Base-by-base conservation (phyloP, 345 rosid genomes). In the Acer saccharum region DNA sequence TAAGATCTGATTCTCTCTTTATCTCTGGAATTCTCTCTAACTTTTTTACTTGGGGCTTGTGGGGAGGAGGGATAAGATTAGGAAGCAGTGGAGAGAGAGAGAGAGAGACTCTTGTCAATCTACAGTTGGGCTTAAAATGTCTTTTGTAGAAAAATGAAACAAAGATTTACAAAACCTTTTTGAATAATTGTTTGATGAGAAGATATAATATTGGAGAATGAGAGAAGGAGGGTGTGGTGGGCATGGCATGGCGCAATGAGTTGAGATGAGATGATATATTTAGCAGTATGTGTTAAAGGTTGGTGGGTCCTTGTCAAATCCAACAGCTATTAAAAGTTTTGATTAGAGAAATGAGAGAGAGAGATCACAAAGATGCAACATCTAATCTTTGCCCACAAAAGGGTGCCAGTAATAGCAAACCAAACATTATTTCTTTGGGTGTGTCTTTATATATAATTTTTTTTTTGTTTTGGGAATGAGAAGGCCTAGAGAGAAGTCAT, bases 251-350 rank as follows among this genome's bases (percentile, higher is more conserved):
- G 80, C 78, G 46, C 72, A 20, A 41, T 5, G 58, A 77, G 73
- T 70, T 69, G 72, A 75, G 78, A 76, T 61, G 65, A 83, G 87
- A 86, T 74, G 80, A 83, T 72, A 76, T 16, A 75, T 84, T 83
- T 83, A 84, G 86, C 85, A 83, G 81, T 75, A 65, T 73, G 72
- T 79, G 81, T 69, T 62, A 68, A 77, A 79, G 75, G 23, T 66
- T 71, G 82, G 88, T 82, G 89, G 93, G 86, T 84, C 88, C 88
- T 64, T 80, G 83, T 81, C 87, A 73, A 82, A 83, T 78, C 83
- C 76, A 83, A 74, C 84, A 79, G 76, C 86, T 77, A 77, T 52
- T 77, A 17, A 21, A 35, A 58, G 16, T 69, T 73, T 48, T 76
- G 74, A 78, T 76, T 64, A 71, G 81, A 83, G 63, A 81, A 81